Base-by-base conservation (phyloP, 768 basidiomycete genomes). In the Naganishia kalamii region DNA sequence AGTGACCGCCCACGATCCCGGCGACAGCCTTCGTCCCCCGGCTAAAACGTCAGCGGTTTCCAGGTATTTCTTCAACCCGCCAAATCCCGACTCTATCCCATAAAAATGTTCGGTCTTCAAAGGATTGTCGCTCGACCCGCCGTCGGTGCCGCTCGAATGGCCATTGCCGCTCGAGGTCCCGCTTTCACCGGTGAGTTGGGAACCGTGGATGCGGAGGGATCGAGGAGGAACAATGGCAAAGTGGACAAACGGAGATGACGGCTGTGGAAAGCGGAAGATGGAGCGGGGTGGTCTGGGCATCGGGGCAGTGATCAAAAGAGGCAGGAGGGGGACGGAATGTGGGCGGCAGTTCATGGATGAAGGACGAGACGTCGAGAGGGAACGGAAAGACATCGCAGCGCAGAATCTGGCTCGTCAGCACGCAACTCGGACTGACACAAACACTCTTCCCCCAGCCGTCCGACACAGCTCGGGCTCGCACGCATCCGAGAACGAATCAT, bases 401-500 rank as follows among this genome's bases (percentile, higher is more conserved):
- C n/a, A n/a, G n/a, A n/a, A n/a, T n/a, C n/a, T n/a, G n/a, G n/a
- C n/a, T n/a, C n/a, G n/a, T n/a, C n/a, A n/a, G n/a, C n/a, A n/a
- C n/a, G n/a, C n/a, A n/a, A n/a, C n/a, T n/a, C n/a, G n/a, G n/a
- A 33, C 62, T 63, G 32, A 50, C 48, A 7, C 41, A 3, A 10
- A 37, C 27, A 19, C 1, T 32, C 51, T 19, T 32, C 63, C 10
- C 44, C 11, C 62, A 71, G 70, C 69, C 43, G 49, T 72, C 61
- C 68, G 73, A 65, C 69, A 65, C 71, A 70, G 70, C 65, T 72
- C 73, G 25, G 69, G 69, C 51, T 70, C 84, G 51, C 80, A 80
- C 75, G 84, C 83, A 43, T 90, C 91, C 80, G 85, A 86, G 68
- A 87, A 91, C 79, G 93, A 97, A 81, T 84, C 88, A 19, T 97